A percentile compares a stretch with the other conserved stretches of the same genome.
Conservation (phyloP, 352 stramenopile genomes). For the Thalassiosira mediterranea region DNA sequence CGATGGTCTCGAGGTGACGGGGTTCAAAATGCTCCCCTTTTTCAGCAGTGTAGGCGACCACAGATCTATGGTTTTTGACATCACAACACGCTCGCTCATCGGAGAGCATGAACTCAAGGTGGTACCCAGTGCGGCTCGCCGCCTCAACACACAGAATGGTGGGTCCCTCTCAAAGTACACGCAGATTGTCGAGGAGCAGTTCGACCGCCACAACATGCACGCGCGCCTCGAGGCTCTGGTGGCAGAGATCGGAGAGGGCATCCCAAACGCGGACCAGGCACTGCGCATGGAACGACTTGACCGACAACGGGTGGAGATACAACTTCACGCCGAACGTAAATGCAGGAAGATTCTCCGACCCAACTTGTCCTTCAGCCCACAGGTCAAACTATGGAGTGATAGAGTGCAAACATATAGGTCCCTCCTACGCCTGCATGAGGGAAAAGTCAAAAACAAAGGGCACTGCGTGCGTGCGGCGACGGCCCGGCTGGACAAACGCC, state of each 20-base stretch:
- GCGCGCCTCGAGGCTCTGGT: not conserved
- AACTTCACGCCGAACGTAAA: constrained; percentile 3
- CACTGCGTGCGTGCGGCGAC: no score
- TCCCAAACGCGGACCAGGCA: not conserved
- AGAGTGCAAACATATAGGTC: constrained; percentile 7
- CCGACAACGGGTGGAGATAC: constrained; percentile 7
- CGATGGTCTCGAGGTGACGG: constrained; percentile 13
- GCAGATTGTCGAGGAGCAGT: not conserved
- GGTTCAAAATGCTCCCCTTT: constrained; percentile 22
- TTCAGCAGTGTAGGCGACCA: constrained; percentile 27
- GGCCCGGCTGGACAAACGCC: no score
- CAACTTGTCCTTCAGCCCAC: constrained; percentile 7
- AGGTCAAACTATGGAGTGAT: constrained; percentile 16
- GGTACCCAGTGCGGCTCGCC: constrained; percentile 1
- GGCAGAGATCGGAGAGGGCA: constrained; percentile 2
- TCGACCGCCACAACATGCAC: not conserved
- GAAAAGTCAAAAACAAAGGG: constrained; percentile 5
- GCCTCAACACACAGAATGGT: constrained; percentile 13
- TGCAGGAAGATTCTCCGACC: constrained; percentile 21
- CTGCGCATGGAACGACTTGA: not conserved
- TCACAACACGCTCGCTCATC: constrained; percentile 23
- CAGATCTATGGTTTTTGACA: constrained; percentile 27
- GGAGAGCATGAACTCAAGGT: constrained; percentile 11
- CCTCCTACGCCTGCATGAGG: constrained; percentile 2
- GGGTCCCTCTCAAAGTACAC: not conserved